Evolutionary conservation across 2,329 filamentous ascomycete genomes (phyloP), one percentile per base, ranked within the genome.

Genomic region (Helotiales sp.): DNA sequence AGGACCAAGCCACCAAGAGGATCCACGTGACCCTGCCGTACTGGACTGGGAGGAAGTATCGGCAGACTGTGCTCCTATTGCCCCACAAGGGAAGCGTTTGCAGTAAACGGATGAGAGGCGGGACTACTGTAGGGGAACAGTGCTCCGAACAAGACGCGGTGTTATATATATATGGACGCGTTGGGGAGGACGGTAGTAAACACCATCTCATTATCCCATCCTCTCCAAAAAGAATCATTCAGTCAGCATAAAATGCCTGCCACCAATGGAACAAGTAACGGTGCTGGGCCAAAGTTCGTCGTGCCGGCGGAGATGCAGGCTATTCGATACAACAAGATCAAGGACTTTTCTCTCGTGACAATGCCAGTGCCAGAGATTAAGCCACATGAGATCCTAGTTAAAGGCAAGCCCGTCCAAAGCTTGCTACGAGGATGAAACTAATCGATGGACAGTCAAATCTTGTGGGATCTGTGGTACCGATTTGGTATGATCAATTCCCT

Each of bases 241-340:
- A 8, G 25, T 8, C 30, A 24, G 7, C 19, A n/a, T 46, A 54
- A 54, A 36, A 59, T 59, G 57, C 25, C 54, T 34, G 15, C 34
- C 19, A 58, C 51, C 10, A 53, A 56, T 15, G 54, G 51, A 60
- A 48, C 46, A 22, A 40, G 44, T 15, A 61, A 61, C 54, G 59
- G 59, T 31, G 15, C 51, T 36, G 19, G 47, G 22, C 17, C 36
- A 12, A 60, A 60, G 25, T 62, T 44, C 25, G 44, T 52, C 2
- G 46, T 63, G 2, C 61, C 61, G 24, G 57, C 38, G n/a, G 53
- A 59, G 25, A 63, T 63, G 61, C 61, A 63, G 25, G 61, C 58
- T 1, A 59, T 62, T 50, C 36, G 59, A 44, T 63, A 63, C 34
- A 61, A 58, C 51, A 63, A 63, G 29, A 44, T 63, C 13, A 61